Percentiles rank a stretch among this genome's conserved stretches.
Evolutionary conservation across 106 monocot genomes (phyloP).

Genomic region (Apostasia ramifera): DNA sequence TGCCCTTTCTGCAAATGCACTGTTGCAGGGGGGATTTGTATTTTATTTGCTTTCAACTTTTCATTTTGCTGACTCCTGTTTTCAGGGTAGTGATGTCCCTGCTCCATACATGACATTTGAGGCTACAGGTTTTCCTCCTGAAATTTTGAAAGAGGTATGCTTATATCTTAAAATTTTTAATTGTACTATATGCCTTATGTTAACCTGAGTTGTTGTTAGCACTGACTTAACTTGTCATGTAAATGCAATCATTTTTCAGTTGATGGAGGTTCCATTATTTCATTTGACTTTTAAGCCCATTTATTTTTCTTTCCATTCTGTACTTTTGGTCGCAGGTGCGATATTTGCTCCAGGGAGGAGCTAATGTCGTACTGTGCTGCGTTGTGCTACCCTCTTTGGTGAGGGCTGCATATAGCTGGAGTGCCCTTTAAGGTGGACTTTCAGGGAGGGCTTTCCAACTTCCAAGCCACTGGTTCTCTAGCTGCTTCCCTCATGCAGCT

Average conservation of each 20-base stretch:
- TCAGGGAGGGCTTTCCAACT: slow-evolving; percentile 48
- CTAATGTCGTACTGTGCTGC: slow-evolving; percentile 95
- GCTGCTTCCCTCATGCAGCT: slow-evolving; percentile 20
- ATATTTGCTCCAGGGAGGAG: slow-evolving; percentile 99
- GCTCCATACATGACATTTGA: slow-evolving; percentile 74
- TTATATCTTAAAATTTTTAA: not conserved
- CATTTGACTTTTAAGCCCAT: slow-evolving; percentile 37
- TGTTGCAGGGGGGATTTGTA: not conserved
- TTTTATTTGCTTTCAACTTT: not conserved
- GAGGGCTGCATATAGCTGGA: slow-evolving; percentile 49
- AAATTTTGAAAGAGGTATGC: slow-evolving; percentile 78
- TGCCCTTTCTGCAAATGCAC: not conserved
- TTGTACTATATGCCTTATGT: not conserved
- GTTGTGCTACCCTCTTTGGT: slow-evolving; percentile 36
- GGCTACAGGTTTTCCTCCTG: slow-evolving; percentile 55
- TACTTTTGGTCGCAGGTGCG: slow-evolving; percentile 90
- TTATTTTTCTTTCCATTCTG: slow-evolving; percentile 48
- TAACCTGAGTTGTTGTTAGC: not conserved
- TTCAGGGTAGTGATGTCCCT: slow-evolving; percentile 70
- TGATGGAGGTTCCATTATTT: slow-evolving; percentile 14
- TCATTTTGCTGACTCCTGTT: not conserved
- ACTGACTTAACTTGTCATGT: not conserved
- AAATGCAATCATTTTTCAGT: slow-evolving; percentile 3
- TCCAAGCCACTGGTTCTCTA: slow-evolving; percentile 26
- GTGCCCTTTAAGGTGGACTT: slow-evolving; percentile 51